Base-by-base conservation (phyloP, 257 asterid species). In the Gardenia jasminoides region DNA sequence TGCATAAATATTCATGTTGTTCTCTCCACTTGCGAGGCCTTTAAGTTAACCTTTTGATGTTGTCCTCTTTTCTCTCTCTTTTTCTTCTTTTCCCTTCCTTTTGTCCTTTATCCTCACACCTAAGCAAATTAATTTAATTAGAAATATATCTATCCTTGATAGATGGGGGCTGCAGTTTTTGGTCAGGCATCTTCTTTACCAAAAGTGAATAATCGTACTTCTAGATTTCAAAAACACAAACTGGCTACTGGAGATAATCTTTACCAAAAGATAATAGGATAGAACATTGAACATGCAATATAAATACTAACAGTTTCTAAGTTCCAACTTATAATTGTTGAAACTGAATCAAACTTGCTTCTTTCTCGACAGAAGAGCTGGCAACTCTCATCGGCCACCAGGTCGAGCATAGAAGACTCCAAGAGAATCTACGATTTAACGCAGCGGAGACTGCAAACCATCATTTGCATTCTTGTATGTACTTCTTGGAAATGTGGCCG, bases 361-460 rank as follows among this genome's bases (percentile, higher is more conserved):
- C 36, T n/a, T 64, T 46, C 58, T 84, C 0, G 56, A 82, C 91
- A 91, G 97, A 81, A 88, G 85, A 86, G 88, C 94, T 0, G 94
- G 97, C 75, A 89, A 83, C 76, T 89, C 93, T 67, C 85, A 66
- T 59, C 88, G 78, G 83, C 91, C 94, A 65, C 96, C 97, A 1
- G 97, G 96, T 50, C 83, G 84, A 83, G 89, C 89, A 70, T 89
- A 89, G 79, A 87, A 68, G 75, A 22, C 80, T 15, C 67, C 39
- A 70, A 72, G 17, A 31, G 31, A 43, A 52, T 54, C 78, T 33
- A 47, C 64, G 73, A 39, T 68, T 61, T 59, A 79, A 77, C 33
- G 64, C 59, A 59, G 81, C 79, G 65, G 70, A 44, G 58, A 46
- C 41, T 47, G 22, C 73, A 59, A 43, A 62, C 72, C 64, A 75